phyloP scores from a whole-genome alignment of 495 filamentous ascomycete species.

The Neurospora sp. region DNA sequence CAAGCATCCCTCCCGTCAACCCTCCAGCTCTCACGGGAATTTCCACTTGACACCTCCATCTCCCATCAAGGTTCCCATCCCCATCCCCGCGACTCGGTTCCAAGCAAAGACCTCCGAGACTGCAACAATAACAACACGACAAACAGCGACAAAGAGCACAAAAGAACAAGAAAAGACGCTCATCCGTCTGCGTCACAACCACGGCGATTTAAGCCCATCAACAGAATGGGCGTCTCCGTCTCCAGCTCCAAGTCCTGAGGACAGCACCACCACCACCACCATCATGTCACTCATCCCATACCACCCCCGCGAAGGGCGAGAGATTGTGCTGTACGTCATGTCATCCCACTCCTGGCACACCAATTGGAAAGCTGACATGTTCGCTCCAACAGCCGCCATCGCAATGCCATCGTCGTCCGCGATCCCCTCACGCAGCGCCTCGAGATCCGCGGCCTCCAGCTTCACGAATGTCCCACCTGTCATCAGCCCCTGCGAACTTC shows the following conservation, averaged over 20 bases:
- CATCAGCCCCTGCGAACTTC: constrained; percentile 61
- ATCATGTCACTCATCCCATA: constrained; percentile 58
- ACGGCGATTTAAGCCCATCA: not conserved
- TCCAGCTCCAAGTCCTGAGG: not conserved
- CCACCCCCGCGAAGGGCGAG: constrained; percentile 47
- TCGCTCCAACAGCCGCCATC: constrained; percentile 59
- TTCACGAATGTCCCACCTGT: constrained; percentile 76
- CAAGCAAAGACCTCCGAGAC: not conserved
- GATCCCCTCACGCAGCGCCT: constrained; percentile 79
- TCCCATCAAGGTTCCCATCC: not conserved
- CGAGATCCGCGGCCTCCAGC: constrained; percentile 56
- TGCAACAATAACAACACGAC: not conserved
- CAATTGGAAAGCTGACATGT: not conserved
- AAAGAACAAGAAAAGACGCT: not conserved
- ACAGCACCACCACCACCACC: not conserved
- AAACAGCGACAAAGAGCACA: not conserved
- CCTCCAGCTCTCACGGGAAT: not conserved
- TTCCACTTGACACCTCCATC: not conserved
- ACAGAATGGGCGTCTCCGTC: constrained; percentile 9
- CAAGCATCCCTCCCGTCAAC: not conserved
- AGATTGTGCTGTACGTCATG: constrained; percentile 52
- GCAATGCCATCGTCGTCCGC: constrained; percentile 83
- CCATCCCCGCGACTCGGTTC: not conserved
- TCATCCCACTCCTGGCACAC: not conserved
- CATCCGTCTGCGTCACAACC: not conserved